Evolutionary conservation across 148 eudicot species (phyloP), one percentile per base, ranked within the genome.

Genomic region (Heliamphora exappendiculata): DNA sequence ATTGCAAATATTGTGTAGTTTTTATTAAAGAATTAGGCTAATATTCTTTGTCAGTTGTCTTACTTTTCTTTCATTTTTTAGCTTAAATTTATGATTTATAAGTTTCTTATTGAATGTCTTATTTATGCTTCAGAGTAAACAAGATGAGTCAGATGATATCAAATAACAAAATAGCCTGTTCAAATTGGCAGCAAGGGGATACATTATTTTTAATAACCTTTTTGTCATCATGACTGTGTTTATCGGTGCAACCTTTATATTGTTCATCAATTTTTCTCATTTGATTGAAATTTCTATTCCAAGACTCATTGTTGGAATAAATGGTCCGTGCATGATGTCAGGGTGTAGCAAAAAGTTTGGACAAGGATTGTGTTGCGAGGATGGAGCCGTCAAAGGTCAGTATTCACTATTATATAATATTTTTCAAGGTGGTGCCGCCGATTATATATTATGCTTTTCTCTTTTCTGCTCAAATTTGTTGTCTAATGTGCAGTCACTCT

Each of bases 311-410:
- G 28, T 54, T 62, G 31, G 10, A n/a, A n/a, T n/a, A n/a, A n/a
- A 74, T 60, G 22, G 37, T 3, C 47, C 24, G 3, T 60, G 54
- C 53, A 20, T 71, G 77, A 53, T 84, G 77, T 73, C 83, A 94
- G 98, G 92, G 96, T 76, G 87, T 88, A 33, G 81, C 84, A 17
- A 84, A 85, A 81, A 86, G 91, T 82, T 82, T 94, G 83, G 87
- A 89, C 72, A 83, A 80, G 76, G 92, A 90, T 62, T 94, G 98
- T 82, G 77, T 90, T 60, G 81, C 83, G 76, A 85, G 81, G 78
- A 89, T 74, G 85, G 92, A 92, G 47, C 88, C 98, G 50, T 81
- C 80, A 53, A 82, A 89, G 98, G 98, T 94, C 77, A 72, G 82
- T 58, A 54, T 45, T 67, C 53, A 19, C 34, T 36, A 29, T 75